phyloP scores from a whole-genome alignment of 805 yeast species.

The Millerago galiae region DNA sequence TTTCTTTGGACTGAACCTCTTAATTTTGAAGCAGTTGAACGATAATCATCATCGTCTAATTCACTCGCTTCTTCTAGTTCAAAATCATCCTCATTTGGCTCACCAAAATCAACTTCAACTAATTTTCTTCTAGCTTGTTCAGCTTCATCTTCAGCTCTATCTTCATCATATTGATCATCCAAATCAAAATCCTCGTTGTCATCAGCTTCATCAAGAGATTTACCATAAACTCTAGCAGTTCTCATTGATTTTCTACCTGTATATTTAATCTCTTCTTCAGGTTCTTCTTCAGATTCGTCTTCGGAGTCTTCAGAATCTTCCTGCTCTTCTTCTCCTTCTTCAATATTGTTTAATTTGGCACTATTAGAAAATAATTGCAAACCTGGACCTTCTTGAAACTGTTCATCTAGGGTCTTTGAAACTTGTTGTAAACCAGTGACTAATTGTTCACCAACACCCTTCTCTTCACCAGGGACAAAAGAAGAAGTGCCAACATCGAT shows the following conservation, averaged over 20 bases:
- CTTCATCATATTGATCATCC: conserved; percentile 29
- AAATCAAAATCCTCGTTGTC: conserved; percentile 41
- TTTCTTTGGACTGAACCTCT: conserved; percentile 44
- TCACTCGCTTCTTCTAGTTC: conserved; percentile 50
- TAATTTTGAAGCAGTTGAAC: conserved; percentile 52
- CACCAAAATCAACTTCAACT: conserved; percentile 43
- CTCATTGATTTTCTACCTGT: conserved; percentile 65
- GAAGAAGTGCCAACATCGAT: conserved; percentile 53
- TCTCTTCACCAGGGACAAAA: conserved; percentile 58
- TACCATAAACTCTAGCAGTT: conserved; percentile 52
- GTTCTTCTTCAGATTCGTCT: conserved; percentile 22
- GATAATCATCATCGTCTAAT: conserved; percentile 34
- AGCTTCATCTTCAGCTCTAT: conserved; percentile 29
- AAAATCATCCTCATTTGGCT: conserved; percentile 27
- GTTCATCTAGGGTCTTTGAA: conserved; percentile 50
- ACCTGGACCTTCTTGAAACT: conserved; percentile 58
- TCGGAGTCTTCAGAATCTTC: conserved; percentile 25
- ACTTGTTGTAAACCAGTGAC: conserved; percentile 79
- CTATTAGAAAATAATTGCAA: conserved; percentile 67
- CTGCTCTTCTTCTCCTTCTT: conserved; percentile 32
- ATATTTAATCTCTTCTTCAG: conserved; percentile 28
- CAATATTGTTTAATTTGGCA: conserved; percentile 40
- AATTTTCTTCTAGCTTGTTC: conserved; percentile 36
- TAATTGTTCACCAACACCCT: conserved; percentile 80
- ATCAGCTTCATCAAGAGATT: conserved; percentile 38